These are phyloP conservation scores for Colletotrichum phormii DNA, from an alignment of 2,329 filamentous ascomycete genomes.

Conservation along the genomic window DNA sequence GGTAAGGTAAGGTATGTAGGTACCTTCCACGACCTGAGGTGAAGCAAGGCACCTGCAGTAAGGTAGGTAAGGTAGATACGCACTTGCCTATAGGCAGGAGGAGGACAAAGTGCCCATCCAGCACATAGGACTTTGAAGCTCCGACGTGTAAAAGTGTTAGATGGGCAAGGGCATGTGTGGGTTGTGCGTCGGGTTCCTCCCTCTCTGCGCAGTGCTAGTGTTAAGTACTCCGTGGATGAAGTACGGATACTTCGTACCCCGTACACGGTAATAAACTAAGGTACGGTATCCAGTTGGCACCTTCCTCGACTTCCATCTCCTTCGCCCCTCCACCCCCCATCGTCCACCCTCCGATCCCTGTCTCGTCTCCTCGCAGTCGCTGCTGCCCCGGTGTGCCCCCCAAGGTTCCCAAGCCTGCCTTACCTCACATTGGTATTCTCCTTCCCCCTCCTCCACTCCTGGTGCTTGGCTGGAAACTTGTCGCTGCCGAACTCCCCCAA, in stretches of 20 bases:
- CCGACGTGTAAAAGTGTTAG: neutral
- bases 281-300: slow-evolving; percentile 3
- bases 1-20: neutral
- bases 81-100: neutral
- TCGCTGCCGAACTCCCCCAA: slow-evolving; percentile 24
- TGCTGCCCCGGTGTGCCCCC: no score
- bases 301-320: neutral
- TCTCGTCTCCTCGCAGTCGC: neutral
- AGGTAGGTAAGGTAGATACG: neutral
- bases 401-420: neutral
- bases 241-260: no score
- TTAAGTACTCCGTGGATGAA: no score
- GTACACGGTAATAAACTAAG: no score
- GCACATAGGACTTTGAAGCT: neutral
- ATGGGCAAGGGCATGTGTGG: neutral
- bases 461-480: slow-evolving; percentile 30
- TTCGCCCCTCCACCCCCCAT: neutral
- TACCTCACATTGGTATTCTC: slow-evolving; percentile 21
- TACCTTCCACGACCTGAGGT: neutral
- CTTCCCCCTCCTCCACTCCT: slow-evolving; percentile 18
- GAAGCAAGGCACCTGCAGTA: neutral
- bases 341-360: neutral
- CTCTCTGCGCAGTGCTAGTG: neutral
- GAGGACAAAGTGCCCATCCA: neutral
- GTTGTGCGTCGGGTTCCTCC: neutral